Evolutionary conservation across 2,329 filamentous ascomycete species (phyloP), one percentile per base, ranked within the genome.

Genomic region (Beauveria scarabaeidicola): DNA sequence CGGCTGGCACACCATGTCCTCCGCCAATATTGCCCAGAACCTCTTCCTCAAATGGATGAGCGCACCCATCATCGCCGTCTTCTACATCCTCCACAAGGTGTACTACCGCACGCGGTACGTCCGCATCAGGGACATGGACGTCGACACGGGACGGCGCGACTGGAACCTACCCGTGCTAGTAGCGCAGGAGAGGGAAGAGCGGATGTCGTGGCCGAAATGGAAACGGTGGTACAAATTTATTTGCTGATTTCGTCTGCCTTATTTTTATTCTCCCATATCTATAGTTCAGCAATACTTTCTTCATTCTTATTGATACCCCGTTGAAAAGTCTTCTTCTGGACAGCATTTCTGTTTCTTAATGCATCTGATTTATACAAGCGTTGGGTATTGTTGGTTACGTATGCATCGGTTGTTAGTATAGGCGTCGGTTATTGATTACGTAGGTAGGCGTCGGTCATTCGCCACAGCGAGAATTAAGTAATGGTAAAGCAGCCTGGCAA

Each of bases 141-240:
- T 97, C 63, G 83, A 88, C 61, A 96, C 91, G 0, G 93, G 93
- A 2, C 84, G 91, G 29, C 80, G 92, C 27, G 91, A 96, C 68
- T 82, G 97, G 61, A 92, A 96, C 70, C 75, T 97, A 48, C 84
- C 86, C 29, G 83, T 89, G 61, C 75, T 97, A 53, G 78, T 95
- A 53, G 86, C 86, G 46, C 88, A 96, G 71, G 93, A 97, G 77
- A 76, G 80, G 43, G 87, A 88, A 56, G 91, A 97, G 75, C 78
- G 80, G 67, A 81, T 79, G 36, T 70, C 73, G 5, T 93, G 89
- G 90, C 89, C 90, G 0, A 73, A 66, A 61, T 93, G 89, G 89
- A 94, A 93, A 77, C 86, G 78, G 68, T 64, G 82, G 13, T 94
- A 91, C 70, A 89, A 88, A 69, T 81, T 85, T 62, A 74, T 92